Evolutionary conservation across 2,329 filamentous ascomycete species (phyloP), one percentile per base, ranked within the genome.

Genomic region (Metarhizium brunneum): DNA sequence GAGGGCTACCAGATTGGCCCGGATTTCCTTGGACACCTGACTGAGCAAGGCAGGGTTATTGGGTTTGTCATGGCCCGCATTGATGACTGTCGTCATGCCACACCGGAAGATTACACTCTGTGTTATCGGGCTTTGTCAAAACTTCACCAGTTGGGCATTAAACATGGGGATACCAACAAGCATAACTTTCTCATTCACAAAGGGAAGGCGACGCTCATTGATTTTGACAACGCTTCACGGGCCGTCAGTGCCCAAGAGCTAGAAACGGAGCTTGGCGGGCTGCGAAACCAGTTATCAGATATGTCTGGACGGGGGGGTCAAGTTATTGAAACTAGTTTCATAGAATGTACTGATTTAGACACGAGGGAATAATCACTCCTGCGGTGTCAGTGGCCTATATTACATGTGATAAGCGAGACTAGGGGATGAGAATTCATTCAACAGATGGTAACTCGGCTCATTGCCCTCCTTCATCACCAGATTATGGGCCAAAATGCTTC

Each of bases 91-190:
- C 61, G 62, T 18, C 57, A 50, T 61, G 65, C 70, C 45, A 61
- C 56, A 11, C 16, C 65, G 7, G 36, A 62, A 8, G 65, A 70
- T 58, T 62, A 70, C 30, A 38, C 35, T 35, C 20, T 30, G n/a
- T 71, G 71, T 57, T 57, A 66, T 58, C 45, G 55, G 42, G 60
- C 62, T 57, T 43, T 71, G 35, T 36, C 54, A 52, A 62, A 61
- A 57, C 54, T 70, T 20, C 65, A 70, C 56, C 35, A 57, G 20
- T 53, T 66, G 42, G 63, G 66, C 38, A 43, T 71, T 48, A 30
- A 69, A 35, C 68, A 73, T 61, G 67, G 69, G 14, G 71, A 73
- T 59, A 62, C 67, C 38, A 73, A 73, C 58, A 64, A 65, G 54
- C 64, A 72, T 54, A 74, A 71, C 59, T 73, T 72, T 58, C 56